Evolutionary conservation across 2,329 filamentous ascomycete genomes (phyloP).

Genomic region (Bimuria novae-zelandiae): DNA sequence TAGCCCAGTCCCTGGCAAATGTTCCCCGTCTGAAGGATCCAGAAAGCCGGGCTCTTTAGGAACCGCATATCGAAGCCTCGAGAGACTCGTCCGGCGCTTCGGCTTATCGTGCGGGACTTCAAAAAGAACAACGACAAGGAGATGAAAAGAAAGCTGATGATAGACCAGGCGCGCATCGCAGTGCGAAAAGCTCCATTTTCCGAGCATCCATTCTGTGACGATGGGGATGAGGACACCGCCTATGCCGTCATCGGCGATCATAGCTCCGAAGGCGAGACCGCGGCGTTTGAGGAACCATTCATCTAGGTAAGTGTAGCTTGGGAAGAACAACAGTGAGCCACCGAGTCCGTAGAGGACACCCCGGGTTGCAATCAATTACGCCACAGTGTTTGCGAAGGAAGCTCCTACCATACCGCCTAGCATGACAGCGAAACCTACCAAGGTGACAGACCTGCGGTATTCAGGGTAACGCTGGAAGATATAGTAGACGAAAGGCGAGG

Average conservation of each 20-base stretch:
- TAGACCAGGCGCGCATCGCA: slow-evolving; percentile 1
- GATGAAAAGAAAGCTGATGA: slow-evolving; percentile 2
- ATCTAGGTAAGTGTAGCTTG: slow-evolving; percentile 55
- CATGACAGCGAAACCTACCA: slow-evolving; percentile 1
- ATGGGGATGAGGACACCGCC: slow-evolving; percentile 3
- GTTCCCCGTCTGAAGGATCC: slow-evolving; percentile 38
- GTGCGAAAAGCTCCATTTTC: background rate
- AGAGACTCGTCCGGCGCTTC: background rate
- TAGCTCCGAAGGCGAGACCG: slow-evolving; percentile 61
- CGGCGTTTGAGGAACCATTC: slow-evolving; percentile 64
- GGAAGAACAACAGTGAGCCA: background rate
- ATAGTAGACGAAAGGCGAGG: background rate
- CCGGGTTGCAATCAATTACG: background rate
- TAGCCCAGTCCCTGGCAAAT: slow-evolving; percentile 41
- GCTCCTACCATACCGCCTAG: background rate
- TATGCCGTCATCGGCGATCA: slow-evolving; percentile 4
- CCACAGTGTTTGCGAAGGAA: background rate
- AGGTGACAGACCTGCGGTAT: background rate
- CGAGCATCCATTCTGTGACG: slow-evolving; percentile 1
- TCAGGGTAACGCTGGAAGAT: background rate
- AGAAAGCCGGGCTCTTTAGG: slow-evolving; percentile 34
- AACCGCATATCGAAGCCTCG: slow-evolving; percentile 34
- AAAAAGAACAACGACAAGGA: background rate
- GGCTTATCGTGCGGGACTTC: background rate
- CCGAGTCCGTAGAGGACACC: slow-evolving; percentile 1